Evolutionary conservation across 108 stramenopile species (phyloP), one percentile per base, ranked within the genome.

Genomic region (Hondaea fermentalgiana): DNA sequence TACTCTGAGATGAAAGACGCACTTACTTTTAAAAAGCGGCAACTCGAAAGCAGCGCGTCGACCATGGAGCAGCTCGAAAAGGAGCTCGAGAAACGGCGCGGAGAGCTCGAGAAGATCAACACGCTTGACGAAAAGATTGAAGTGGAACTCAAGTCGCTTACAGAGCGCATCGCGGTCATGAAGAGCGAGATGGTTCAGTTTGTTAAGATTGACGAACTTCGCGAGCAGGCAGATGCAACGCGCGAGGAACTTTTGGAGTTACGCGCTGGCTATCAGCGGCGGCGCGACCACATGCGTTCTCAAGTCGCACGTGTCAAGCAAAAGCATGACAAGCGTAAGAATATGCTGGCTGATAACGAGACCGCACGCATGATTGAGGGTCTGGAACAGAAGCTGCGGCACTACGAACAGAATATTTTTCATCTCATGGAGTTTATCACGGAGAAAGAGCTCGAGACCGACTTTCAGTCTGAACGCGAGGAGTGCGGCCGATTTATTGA

Each of bases 341-440:
- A 42, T 28, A 59, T 49, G 57, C 59, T 90, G 42, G 44, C 21
- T 4, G 44, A 69, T 25, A 87, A 90, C 88, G 69, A 87, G 60
- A 91, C 89, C 5, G 51, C 72, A 0, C 90, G 87, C 35, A 89
- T 88, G 4, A 60, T 94, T 10, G 87, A 91, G 44, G 87, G 60
- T 8, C 58, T 92, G 51, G 93, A 94, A 60, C 59, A 90, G 19
- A 93, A 92, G 88, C 53, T 94, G 55, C 87, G 92, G 4, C 88
- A 91, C 58, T 90, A 93, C 64, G 94, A 91, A 64, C 93, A 93
- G 59, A 92, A 89, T 59, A 94, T 95, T 44, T 95, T 94, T 83
- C 57, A 51, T 45, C 60, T 94, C 28, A 71, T 87, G 71, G 94
- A 95, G 58, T 95, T 92, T 57, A 88, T 94, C 12, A 93, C 89